A percentile compares a stretch with the other conserved stretches of the same genome.
phyloP scores from a whole-genome alignment of 2,329 filamentous ascomycete species.

The Teratosphaeria epicoccoides region DNA sequence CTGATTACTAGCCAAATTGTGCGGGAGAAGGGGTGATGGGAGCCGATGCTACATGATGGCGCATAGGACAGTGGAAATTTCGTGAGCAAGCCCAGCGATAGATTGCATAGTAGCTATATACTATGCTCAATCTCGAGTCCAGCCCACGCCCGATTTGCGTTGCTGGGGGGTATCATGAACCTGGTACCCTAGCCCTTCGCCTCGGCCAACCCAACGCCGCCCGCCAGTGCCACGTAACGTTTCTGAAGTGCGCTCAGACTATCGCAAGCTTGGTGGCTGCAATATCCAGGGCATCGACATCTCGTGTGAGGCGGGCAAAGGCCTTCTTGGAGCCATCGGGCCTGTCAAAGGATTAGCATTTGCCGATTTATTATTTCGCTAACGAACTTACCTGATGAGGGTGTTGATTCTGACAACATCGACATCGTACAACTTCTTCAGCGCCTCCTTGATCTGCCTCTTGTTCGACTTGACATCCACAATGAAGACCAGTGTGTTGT shows the following conservation, averaged over 20 bases:
- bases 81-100: conserved; percentile 1
- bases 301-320: conserved; percentile 85
- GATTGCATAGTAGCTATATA: conserved; percentile 10
- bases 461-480: conserved; percentile 76
- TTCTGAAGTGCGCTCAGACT: conserved; percentile 53
- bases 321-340: conserved; percentile 99
- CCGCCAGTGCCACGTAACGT: background rate
- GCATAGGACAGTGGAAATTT: background rate
- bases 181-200: background rate
- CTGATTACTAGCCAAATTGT: too few relatives aligned
- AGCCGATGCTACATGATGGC: background rate
- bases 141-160: background rate
- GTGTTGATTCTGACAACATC: conserved; percentile 99
- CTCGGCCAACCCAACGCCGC: background rate
- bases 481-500: conserved; percentile 72
- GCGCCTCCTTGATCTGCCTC: conserved; percentile 94
- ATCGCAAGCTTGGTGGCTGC: conserved; percentile 97
- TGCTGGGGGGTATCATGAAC: background rate
- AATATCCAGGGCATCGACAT: conserved; percentile 98
- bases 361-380: background rate
- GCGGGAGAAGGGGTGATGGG: background rate
- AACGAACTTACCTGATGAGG: conserved; percentile 64
- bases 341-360: conserved; percentile 36
- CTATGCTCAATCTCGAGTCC: conserved; percentile 1
- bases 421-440: conserved; percentile 99